Percentiles rank a stretch among this genome's conserved stretches.
Conservation (phyloP, 768 basidiomycete genomes). For the Psilocybe sp. region DNA sequence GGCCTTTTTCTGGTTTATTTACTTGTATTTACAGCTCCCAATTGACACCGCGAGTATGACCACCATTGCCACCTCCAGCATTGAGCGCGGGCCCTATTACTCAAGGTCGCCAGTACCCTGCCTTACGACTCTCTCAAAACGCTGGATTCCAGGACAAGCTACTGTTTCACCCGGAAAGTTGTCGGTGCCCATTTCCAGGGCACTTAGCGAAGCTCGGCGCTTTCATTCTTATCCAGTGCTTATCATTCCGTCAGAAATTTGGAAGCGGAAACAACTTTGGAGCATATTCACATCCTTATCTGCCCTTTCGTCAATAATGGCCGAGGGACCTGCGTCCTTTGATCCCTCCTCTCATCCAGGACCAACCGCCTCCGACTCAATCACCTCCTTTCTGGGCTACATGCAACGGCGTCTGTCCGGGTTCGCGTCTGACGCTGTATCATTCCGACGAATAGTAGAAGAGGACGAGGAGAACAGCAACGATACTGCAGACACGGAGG, state of each 20-base stretch:
- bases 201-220: background rate
- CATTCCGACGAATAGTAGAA: too few relatives aligned
- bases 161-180: too few relatives aligned
- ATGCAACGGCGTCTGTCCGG: slow-evolving; percentile 28
- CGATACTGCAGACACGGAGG: background rate
- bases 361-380: slow-evolving; percentile 3
- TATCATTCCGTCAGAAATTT: background rate
- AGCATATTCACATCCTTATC: slow-evolving; percentile 4
- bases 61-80: too few relatives aligned
- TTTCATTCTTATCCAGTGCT: slow-evolving; percentile 1
- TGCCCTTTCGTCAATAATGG: background rate
- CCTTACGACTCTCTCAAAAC: too few relatives aligned
- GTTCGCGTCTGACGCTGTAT: slow-evolving; percentile 3
- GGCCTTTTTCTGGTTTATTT: too few relatives aligned
- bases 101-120: too few relatives aligned
- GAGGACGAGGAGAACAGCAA: slow-evolving; percentile 4
- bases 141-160: too few relatives aligned
- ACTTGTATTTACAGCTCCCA: too few relatives aligned
- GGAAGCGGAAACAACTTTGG: too few relatives aligned
- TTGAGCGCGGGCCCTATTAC: too few relatives aligned
- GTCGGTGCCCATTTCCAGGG: too few relatives aligned
- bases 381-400: slow-evolving; percentile 20
- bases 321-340: background rate
- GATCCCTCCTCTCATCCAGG: slow-evolving; percentile 1
- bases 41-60: too few relatives aligned